Base-by-base conservation (phyloP, 2,329 filamentous ascomycete genomes). In the Neurospora sp. region DNA sequence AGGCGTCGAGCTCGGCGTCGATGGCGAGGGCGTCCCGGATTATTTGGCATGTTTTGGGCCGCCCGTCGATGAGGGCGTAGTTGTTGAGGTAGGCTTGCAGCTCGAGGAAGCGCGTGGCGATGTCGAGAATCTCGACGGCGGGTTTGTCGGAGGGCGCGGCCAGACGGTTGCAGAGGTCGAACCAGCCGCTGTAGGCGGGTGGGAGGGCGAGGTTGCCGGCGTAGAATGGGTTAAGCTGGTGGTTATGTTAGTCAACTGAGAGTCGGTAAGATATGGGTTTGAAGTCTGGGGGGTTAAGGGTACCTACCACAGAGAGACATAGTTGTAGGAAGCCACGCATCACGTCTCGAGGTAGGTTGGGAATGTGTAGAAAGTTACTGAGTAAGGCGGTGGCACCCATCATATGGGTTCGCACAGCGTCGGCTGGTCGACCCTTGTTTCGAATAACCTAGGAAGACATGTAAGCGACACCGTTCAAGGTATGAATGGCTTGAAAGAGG, bases 381-480 rank as follows among this genome's bases (percentile, higher is more conserved):
- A 89, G 79, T n/a, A 90, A 77, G 11, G 88, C 86, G 65, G 86
- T 82, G 2, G 87, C 87, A 1, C 88, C 88, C 74, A 85, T 81
- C 66, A 89, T 83, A 75, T 90, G 88, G 6, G 84, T 84, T 68
- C 83, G 84, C 72, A 87, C 88, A 23, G 83, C 82, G 17, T 82
- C 79, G 23, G 85, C 81, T 33, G 83, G 81, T 68, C 82, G 76
- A 41, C 81, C 80, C 3, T 81, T 81, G 41, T 84, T 82, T 70
- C 82, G 83, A n/a, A 84, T 83, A 10, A 83, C 77, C 82, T 82
- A 66, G 17, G 19, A 69, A 23, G 66, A 46, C 2, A 23, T 46
- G 46, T 11, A 23, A 43, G 15, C 2, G 28, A 66, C 12, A 66
- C 19, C n/a, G 41, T 38, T 11, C 19, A 33, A 36, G 12, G 65